Evolutionary conservation across 805 yeast species (phyloP).

Genomic region (Kluyveromyces starmeri): DNA sequence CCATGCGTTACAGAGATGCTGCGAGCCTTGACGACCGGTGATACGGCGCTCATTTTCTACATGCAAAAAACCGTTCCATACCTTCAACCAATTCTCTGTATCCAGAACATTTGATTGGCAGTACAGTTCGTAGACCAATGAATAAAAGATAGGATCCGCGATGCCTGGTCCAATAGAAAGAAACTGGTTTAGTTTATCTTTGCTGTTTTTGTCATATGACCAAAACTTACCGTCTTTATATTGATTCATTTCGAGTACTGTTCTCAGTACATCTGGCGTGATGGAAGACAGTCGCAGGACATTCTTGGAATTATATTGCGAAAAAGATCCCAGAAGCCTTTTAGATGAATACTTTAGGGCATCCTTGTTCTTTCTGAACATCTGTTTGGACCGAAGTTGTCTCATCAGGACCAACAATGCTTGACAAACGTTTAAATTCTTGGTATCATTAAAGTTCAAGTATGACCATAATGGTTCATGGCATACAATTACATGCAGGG

Average conservation of each 20-base stretch:
- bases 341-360: slow-evolving; percentile 28
- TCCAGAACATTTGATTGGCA: slow-evolving; percentile 14
- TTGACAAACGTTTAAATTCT: slow-evolving; percentile 36
- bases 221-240: slow-evolving; percentile 43
- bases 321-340: slow-evolving; percentile 27
- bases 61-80: slow-evolving; percentile 24
- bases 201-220: slow-evolving; percentile 41
- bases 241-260: slow-evolving; percentile 37
- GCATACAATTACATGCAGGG: slow-evolving; percentile 29
- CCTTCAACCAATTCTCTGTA: slow-evolving; percentile 17
- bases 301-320: slow-evolving; percentile 28
- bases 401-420: slow-evolving; percentile 33
- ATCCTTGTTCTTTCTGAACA: slow-evolving; percentile 16
- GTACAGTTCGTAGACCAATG: slow-evolving; percentile 17
- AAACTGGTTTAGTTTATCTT: slow-evolving; percentile 37
- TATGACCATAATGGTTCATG: slow-evolving; percentile 40
- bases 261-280: slow-evolving; percentile 40
- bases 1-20: slow-evolving; percentile 28
- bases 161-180: slow-evolving; percentile 45
- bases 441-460: slow-evolving; percentile 28
- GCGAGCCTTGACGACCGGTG: slow-evolving; percentile 26
- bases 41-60: slow-evolving; percentile 24
- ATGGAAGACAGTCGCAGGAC: slow-evolving; percentile 37
- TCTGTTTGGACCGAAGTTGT: slow-evolving; percentile 20
- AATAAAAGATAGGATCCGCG: slow-evolving; percentile 44